These are phyloP conservation scores for Vicia villosa DNA, from an alignment of 306 rosid species.

Conservation along the genomic window DNA sequence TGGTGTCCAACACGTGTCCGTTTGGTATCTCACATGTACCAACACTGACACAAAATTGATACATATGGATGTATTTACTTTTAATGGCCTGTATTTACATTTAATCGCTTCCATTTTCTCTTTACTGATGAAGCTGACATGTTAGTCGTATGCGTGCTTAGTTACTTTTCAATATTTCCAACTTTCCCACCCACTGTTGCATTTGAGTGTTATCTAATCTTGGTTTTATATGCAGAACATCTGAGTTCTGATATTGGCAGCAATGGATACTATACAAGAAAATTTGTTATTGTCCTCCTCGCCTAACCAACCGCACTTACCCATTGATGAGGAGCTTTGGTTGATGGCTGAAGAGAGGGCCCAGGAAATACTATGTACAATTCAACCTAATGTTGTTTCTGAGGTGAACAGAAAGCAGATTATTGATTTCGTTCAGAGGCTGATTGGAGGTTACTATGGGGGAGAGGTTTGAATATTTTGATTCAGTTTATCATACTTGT, in stretches of 20 bases:
- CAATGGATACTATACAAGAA: conserved; percentile 45
- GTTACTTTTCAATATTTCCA: too few species aligned
- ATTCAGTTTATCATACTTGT: conserved; percentile 11
- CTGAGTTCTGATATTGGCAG: conserved; percentile 20
- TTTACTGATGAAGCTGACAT: neutral
- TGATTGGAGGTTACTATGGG: conserved; percentile 50
- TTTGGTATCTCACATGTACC: neutral
- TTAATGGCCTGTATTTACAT: too few species aligned
- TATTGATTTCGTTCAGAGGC: conserved; percentile 46
- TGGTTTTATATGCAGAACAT: too few species aligned
- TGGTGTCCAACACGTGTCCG: neutral
- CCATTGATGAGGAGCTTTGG: conserved; percentile 64
- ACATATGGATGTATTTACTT: neutral
- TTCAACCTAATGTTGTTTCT: conserved; percentile 67
- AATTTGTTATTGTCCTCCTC: conserved; percentile 11
- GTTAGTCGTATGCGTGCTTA: neutral
- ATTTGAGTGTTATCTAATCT: neutral
- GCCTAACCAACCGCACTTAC: conserved; percentile 29
- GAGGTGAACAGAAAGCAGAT: conserved; percentile 53
- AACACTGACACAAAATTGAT: neutral
- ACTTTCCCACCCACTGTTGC: too few species aligned
- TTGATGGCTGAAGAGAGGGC: conserved; percentile 54
- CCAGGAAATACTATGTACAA: conserved; percentile 54
- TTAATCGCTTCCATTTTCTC: neutral
- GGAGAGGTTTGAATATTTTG: conserved; percentile 53